Conservation (phyloP, 2,329 filamentous ascomycete species). For the Aurifilum marmelostoma region DNA sequence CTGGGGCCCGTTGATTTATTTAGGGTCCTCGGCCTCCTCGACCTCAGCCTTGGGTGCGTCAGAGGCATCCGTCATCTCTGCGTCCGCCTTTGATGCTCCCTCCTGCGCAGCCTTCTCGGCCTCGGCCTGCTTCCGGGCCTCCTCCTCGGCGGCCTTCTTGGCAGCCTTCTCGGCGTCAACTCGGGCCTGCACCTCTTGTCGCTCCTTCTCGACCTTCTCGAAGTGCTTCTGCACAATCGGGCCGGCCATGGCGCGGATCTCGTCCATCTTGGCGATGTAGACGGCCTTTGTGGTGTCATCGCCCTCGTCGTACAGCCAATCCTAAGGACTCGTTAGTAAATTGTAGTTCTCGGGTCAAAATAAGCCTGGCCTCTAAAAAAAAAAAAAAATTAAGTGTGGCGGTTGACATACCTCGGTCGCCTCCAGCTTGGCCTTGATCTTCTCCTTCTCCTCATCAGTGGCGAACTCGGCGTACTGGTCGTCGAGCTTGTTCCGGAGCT, state of each 20-base stretch:
- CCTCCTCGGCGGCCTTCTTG: slow-evolving; percentile 66
- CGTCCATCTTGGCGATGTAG: slow-evolving; percentile 94
- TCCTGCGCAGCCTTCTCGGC: slow-evolving; percentile 52
- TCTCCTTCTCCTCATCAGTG: slow-evolving; percentile 89
- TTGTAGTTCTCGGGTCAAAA: too few species aligned
- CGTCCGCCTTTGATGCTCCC: slow-evolving; percentile 48
- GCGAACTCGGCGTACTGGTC: slow-evolving; percentile 88
- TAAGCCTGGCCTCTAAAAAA: too few species aligned
- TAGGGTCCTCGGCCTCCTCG: slow-evolving; percentile 46
- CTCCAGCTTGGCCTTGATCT: slow-evolving; percentile 81
- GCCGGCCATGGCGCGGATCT: slow-evolving; percentile 87
- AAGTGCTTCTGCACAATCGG: slow-evolving; percentile 94
- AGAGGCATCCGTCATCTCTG: slow-evolving; percentile 67
- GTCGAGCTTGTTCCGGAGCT: slow-evolving; percentile 91
- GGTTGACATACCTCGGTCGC: slow-evolving; percentile 73
- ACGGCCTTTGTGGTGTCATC: slow-evolving; percentile 92
- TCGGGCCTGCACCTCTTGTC: slow-evolving; percentile 75
- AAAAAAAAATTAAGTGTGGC: not conserved
- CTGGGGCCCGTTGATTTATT: slow-evolving; percentile 28
- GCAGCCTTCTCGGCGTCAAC: slow-evolving; percentile 77
- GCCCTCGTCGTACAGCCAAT: slow-evolving; percentile 98
- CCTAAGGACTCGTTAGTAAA: slow-evolving; percentile 54
- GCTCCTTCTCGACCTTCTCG: slow-evolving; percentile 89
- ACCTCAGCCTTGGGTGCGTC: slow-evolving; percentile 55
- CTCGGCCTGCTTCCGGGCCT: slow-evolving; percentile 57